Evolutionary conservation across 208 protist genomes (phyloP).

Genomic region (Trypanosoma mega): DNA sequence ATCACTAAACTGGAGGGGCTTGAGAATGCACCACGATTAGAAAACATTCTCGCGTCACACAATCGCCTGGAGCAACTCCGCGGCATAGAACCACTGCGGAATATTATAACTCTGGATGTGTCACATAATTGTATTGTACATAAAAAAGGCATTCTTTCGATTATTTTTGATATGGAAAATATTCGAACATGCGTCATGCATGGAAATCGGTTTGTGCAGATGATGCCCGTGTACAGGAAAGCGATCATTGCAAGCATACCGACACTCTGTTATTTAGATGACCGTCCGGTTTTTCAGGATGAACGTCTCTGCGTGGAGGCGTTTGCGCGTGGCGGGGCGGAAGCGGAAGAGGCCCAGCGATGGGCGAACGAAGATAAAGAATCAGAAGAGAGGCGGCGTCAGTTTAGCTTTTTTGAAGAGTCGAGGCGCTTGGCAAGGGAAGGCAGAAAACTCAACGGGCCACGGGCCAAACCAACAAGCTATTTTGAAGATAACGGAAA

Average conservation of each 20-base stretch:
- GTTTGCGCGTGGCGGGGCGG: constrained; percentile 46
- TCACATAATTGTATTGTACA: constrained; percentile 36
- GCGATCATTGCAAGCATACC: constrained; percentile 52
- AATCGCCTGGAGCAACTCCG: constrained; percentile 42
- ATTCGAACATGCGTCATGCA: constrained; percentile 79
- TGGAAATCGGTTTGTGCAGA: constrained; percentile 71
- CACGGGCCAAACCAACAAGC: background rate
- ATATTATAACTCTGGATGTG: constrained; percentile 39
- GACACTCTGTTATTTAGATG: constrained; percentile 69
- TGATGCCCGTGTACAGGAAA: constrained; percentile 78
- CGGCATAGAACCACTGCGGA: constrained; percentile 10
- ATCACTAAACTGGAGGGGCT: constrained; percentile 47
- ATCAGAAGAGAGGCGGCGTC: constrained; percentile 27
- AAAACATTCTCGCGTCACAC: constrained; percentile 54
- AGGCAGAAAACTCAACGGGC: constrained; percentile 2
- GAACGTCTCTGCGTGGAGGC: constrained; percentile 75
- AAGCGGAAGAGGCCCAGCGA: constrained; percentile 38
- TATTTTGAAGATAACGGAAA: constrained; percentile 21
- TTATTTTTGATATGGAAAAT: constrained; percentile 12
- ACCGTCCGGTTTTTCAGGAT: constrained; percentile 59
- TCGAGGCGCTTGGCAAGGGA: constrained; percentile 12
- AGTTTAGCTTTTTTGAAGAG: constrained; percentile 42
- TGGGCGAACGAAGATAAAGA: constrained; percentile 28
- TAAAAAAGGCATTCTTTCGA: constrained; percentile 18
- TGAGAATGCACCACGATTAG: constrained; percentile 32